phyloP scores from a whole-genome alignment of 2,329 filamentous ascomycete genomes.

The Sodiomyces alkalinus region DNA sequence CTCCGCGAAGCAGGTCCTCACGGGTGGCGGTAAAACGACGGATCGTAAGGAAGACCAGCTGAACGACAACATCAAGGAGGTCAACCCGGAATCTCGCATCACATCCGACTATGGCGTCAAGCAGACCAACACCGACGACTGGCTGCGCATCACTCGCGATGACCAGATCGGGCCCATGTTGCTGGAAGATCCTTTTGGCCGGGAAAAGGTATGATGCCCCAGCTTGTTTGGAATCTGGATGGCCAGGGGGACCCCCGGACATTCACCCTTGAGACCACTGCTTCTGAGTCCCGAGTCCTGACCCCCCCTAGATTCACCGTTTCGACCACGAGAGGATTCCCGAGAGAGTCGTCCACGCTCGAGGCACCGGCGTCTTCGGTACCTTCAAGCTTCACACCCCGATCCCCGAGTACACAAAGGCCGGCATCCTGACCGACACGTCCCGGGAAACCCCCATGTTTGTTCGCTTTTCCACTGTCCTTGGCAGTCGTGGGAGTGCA shows the following conservation, averaged over 20 bases:
- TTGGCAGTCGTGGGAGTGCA: conserved; percentile 59
- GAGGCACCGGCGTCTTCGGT: conserved; percentile 41
- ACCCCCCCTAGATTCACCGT: conserved; percentile 52
- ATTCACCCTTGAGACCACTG: no score
- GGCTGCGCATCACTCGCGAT: conserved; percentile 50
- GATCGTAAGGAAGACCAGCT: conserved; percentile 46
- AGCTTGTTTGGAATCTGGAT: accelerated
- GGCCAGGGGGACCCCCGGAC: conserved; percentile 3
- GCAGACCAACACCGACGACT: conserved; percentile 60
- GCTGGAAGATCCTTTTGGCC: conserved; percentile 55
- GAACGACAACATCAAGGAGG: conserved; percentile 39
- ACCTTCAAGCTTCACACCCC: conserved; percentile 32
- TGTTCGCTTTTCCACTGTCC: conserved; percentile 63
- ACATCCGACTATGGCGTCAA: conserved; percentile 69
- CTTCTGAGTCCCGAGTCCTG: no score
- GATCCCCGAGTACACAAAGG: conserved; percentile 45
- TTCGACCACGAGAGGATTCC: conserved; percentile 56
- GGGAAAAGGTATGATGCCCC: conserved; percentile 48
- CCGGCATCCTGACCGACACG: conserved; percentile 52
- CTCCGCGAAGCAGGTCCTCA: conserved; percentile 24
- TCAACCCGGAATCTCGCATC: conserved; percentile 41
- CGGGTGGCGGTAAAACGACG: no score
- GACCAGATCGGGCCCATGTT: conserved; percentile 51
- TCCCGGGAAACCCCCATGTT: conserved; percentile 53
- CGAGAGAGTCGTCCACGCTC: conserved; percentile 45